These are phyloP conservation scores for Aspergillus tamarii DNA, from an alignment of 2,329 filamentous ascomycete genomes.

Conservation along the genomic window DNA sequence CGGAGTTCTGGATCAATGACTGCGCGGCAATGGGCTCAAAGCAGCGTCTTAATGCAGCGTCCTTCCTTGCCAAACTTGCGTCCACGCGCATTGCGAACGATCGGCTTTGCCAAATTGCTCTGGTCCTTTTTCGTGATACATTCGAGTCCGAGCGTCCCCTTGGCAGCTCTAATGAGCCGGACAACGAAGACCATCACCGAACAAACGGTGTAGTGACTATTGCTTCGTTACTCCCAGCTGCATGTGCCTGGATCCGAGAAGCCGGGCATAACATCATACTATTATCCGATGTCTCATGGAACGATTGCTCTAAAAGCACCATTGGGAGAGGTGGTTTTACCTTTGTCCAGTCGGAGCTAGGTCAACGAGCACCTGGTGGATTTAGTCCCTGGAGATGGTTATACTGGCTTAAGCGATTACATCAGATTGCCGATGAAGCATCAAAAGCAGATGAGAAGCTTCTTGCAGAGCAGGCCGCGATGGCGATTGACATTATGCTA, in stretches of 20 bases:
- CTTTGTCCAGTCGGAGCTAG: constrained; percentile 28
- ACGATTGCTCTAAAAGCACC: constrained; percentile 20
- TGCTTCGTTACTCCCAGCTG: constrained; percentile 24
- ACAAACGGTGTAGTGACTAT: constrained; percentile 8
- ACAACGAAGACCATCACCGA: constrained; percentile 20
- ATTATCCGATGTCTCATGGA: constrained; percentile 26
- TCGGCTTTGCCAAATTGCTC: constrained; percentile 24
- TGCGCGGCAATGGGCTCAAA: constrained; percentile 18
- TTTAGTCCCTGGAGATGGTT: constrained; percentile 31
- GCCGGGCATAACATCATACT: constrained; percentile 23
- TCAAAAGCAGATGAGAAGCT: constrained; percentile 19
- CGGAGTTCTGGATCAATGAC: constrained; percentile 23
- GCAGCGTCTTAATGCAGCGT: constrained; percentile 24
- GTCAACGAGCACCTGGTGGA: constrained; percentile 25
- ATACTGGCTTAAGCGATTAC: constrained; percentile 31
- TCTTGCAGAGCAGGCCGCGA: constrained; percentile 23
- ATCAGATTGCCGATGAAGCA: constrained; percentile 27
- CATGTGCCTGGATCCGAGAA: constrained; percentile 22
- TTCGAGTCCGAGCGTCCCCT: constrained; percentile 24
- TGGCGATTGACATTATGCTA: constrained; percentile 27
- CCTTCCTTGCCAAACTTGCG: constrained; percentile 29
- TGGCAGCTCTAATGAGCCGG: constrained; percentile 17
- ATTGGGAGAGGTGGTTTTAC: constrained; percentile 21
- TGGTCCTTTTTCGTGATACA: constrained; percentile 21
- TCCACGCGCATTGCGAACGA: constrained; percentile 26